Conservation (phyloP, 176 grass and related monocot species). For the Carex cristatella region DNA sequence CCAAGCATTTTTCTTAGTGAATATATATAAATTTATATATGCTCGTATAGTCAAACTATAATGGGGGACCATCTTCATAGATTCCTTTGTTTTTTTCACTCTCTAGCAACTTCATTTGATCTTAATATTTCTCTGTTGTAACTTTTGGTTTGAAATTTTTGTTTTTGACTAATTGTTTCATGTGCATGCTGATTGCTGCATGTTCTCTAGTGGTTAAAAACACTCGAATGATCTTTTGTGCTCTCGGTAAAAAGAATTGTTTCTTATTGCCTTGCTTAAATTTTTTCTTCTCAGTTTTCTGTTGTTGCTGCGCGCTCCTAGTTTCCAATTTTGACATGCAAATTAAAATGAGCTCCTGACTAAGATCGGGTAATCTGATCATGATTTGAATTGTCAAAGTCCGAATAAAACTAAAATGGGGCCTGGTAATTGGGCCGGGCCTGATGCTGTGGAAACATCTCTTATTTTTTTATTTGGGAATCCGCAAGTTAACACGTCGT, state of each 20-base stretch:
- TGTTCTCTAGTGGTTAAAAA: not conserved
- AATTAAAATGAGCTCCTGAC: not conserved
- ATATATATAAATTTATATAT: not conserved
- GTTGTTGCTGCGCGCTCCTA: not conserved
- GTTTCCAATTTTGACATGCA: not conserved
- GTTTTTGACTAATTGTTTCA: not conserved
- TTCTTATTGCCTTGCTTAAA: not conserved
- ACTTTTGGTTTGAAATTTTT: not conserved
- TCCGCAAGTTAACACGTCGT: not conserved
- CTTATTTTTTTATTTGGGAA: not conserved
- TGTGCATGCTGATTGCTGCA: not conserved
- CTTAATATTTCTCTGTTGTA: not conserved
- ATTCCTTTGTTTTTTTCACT: not conserved
- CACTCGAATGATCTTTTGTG: not conserved
- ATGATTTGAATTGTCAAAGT: not conserved
- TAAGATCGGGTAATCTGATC: too few relatives aligned
- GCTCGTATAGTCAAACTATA: not conserved
- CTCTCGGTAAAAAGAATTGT: not conserved
- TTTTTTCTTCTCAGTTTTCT: not conserved
- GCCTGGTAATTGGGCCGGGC: not conserved
- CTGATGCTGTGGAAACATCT: not conserved
- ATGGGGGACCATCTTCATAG: not conserved
- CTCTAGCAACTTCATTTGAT: conserved; percentile 8
- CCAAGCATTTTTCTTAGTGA: not conserved
- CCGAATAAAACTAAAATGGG: not conserved